Percentiles rank a stretch among this genome's conserved stretches.
Evolutionary conservation across 352 stramenopile genomes (phyloP).

Genomic region (Phytopythium chamaehyphon): DNA sequence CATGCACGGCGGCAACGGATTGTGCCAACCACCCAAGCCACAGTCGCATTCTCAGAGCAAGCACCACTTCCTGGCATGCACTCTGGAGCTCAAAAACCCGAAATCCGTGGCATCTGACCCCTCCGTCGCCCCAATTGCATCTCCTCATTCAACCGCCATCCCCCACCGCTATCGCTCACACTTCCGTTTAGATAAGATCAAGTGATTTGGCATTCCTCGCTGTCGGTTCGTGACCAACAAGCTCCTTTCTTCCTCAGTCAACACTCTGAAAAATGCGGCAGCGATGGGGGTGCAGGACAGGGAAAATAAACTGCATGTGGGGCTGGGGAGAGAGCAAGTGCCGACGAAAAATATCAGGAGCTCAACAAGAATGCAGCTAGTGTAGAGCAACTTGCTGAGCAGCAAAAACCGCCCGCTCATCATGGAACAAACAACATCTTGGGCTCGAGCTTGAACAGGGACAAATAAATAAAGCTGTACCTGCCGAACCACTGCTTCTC

Average conservation of each 20-base stretch:
- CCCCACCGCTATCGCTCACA: not conserved
- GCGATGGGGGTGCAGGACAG: not conserved
- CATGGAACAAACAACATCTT: conserved; percentile 10
- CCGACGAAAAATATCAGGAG: conserved; percentile 14
- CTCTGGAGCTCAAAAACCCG: too few species aligned
- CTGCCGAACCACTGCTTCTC: conserved; percentile 88
- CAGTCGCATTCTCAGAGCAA: conserved; percentile 30
- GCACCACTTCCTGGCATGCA: too few species aligned
- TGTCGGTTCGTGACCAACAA: conserved; percentile 7
- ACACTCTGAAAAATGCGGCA: conserved; percentile 12
- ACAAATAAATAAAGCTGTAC: conserved; percentile 42
- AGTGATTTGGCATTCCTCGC: conserved; percentile 82
- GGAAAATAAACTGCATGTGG: too few species aligned
- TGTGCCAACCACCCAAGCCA: not conserved
- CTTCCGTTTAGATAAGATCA: conserved; percentile 81
- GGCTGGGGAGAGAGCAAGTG: not conserved
- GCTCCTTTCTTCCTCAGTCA: conserved; percentile 49
- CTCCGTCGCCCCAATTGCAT: conserved; percentile 9
- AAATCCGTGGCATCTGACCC: conserved; percentile 6
- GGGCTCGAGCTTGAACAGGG: not conserved
- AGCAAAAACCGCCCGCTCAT: conserved; percentile 18
- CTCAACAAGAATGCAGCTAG: conserved; percentile 15
- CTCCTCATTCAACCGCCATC: not conserved
- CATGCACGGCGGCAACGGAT: too few species aligned
- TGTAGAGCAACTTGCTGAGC: too few species aligned